Base-by-base conservation (phyloP, 2,329 filamentous ascomycete species). In the Alternaria gansuensis region DNA sequence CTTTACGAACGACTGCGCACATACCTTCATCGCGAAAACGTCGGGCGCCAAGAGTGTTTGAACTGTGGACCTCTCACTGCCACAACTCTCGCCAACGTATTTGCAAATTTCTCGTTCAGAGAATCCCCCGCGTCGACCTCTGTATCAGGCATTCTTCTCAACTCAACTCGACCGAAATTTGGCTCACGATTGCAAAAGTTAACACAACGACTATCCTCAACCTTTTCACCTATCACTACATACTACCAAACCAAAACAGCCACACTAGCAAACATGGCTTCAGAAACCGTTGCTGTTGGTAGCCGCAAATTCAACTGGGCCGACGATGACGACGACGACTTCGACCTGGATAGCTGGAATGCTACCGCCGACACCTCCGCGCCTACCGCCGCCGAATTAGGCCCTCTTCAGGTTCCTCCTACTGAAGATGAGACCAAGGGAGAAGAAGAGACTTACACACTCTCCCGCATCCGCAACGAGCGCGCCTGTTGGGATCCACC, bases 291-390 rank as follows among this genome's bases (percentile, higher is more conserved):
- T 14, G 10, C 31, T 59, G 51, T 43, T 24, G n/a, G 33, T 31
- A 55, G 39, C 36, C 29, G 57, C 46, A 51, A 31, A 21, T 59
- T 54, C 52, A 62, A 62, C 23, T 72, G 69, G 69, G 59, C 66
- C 14, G 65, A 72, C 24, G 66, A 72, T n/a, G 69, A 70, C 4
- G 62, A 69, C 1, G 68, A 71, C 31, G 59, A 68, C 26, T 71
- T 69, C 37, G 54, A 64, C 8, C 31, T 61, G 9, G 52, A 59
- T 7, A 26, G 49, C 21, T 68, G 62, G 58, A 60, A 59, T 46
- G 59, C 62, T 28, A 61, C 55, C n/a, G 51, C 51, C 37, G 66
- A 67, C 39, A 59, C 52, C 17, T 64, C 62, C 7, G 54, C 60
- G 9, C 61, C 64, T 1, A 54, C 40, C 7, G n/a, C 43, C 2